phyloP scores from a whole-genome alignment of 768 basidiomycete species.

The Tylopilus rubrobrunneus region DNA sequence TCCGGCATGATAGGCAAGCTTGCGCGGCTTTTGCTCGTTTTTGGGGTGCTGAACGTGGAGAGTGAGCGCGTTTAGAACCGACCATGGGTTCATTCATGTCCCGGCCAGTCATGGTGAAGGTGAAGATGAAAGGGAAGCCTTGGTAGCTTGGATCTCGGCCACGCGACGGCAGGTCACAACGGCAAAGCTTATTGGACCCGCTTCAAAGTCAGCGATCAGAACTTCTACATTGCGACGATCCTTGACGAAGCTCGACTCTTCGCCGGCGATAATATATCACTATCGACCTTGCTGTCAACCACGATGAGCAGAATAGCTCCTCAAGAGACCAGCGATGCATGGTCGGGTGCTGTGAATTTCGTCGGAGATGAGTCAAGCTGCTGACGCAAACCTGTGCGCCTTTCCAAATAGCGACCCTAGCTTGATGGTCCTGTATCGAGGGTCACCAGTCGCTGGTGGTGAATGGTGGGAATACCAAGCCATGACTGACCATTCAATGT shows the following conservation, averaged over 20 bases:
- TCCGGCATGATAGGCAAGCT: constrained; percentile 44
- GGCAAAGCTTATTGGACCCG: constrained; percentile 11
- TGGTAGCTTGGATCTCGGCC: constrained; percentile 3
- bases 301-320: neutral
- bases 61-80: constrained; percentile 30
- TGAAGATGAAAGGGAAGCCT: constrained; percentile 1
- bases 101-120: constrained; percentile 14
- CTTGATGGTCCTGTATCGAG: constrained; percentile 13
- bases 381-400: constrained; percentile 19
- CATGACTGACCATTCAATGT: neutral
- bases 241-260: neutral
- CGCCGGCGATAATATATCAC: neutral
- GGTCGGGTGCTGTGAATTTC: constrained; percentile 1
- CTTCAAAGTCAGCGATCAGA: constrained; percentile 26
- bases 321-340: neutral
- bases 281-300: neutral
- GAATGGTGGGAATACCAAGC: constrained; percentile 7
- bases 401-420: constrained; percentile 5
- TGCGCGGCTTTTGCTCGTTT: constrained; percentile 43
- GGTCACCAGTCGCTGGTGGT: neutral
- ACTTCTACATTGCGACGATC: neutral
- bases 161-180: constrained; percentile 7
- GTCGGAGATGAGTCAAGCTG: constrained; percentile 22
- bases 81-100: constrained; percentile 19
- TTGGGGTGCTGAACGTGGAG: constrained; percentile 27